Percentiles rank a stretch among this genome's conserved stretches.
phyloP scores from a whole-genome alignment of 306 rosid species.

The Quercus alba region DNA sequence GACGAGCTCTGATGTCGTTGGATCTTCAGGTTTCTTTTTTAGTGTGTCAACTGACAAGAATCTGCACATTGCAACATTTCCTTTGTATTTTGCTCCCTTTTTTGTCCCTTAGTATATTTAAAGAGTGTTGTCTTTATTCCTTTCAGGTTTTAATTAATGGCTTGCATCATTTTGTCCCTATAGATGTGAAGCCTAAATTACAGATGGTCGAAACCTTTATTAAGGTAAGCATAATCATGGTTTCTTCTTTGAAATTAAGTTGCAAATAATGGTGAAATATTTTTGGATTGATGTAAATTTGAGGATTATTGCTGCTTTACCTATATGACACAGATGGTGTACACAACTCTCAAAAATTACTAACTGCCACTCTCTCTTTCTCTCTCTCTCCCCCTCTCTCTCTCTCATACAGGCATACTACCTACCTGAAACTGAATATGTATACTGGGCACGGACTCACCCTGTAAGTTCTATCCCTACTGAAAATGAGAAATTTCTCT shows the following conservation, averaged over 20 bases:
- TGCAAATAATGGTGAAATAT: neutral
- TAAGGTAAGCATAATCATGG: constrained; percentile 52
- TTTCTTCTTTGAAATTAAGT: neutral
- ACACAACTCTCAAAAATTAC: constrained; percentile 9
- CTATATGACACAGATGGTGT: constrained; percentile 9
- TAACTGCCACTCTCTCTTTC: constrained; percentile 1
- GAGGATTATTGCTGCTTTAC: constrained; percentile 16
- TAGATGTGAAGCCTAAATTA: constrained; percentile 79
- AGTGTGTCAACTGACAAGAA: neutral
- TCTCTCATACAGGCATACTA: constrained; percentile 73
- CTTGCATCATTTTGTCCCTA: constrained; percentile 72
- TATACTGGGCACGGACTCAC: constrained; percentile 90
- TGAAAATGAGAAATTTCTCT: neutral
- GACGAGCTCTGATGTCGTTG: constrained; percentile 94
- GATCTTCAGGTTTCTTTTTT: constrained; percentile 77
- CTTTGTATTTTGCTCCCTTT: neutral
- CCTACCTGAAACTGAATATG: constrained; percentile 94
- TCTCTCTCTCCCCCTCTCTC: no score
- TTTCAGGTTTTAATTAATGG: constrained; percentile 97
- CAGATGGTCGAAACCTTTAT: constrained; percentile 87
- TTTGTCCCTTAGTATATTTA: constrained; percentile 17
- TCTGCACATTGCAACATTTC: constrained; percentile 3
- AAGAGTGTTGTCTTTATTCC: constrained; percentile 19
- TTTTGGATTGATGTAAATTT: constrained; percentile 11
- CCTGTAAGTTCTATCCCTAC: constrained; percentile 49